Conservation (phyloP, 139 green algal genomes). For the Chlamydomonas sp. region DNA sequence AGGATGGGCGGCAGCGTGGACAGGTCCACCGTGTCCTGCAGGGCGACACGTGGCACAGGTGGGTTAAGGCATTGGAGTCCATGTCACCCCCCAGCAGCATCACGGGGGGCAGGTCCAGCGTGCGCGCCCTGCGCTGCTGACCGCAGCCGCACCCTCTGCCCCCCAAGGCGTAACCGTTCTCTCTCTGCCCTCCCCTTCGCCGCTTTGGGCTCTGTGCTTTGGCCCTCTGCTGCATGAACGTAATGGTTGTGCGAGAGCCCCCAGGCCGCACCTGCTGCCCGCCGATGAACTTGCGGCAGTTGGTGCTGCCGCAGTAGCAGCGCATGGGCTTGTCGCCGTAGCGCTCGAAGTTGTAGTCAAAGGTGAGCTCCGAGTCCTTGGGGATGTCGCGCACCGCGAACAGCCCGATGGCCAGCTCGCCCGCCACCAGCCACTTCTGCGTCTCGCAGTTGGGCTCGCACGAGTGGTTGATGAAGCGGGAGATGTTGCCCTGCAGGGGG, state of each 20-base stretch:
- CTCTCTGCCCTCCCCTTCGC: not conserved
- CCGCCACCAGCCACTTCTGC: conserved; percentile 97
- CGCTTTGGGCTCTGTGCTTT: no score
- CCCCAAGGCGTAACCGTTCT: no score
- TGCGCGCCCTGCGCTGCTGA: no score
- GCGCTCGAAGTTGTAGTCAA: conserved; percentile 99
- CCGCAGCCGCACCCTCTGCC: no score
- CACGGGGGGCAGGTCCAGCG: no score
- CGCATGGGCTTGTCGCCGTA: conserved; percentile 89
- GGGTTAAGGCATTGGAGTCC: not conserved
- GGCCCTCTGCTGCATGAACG: no score
- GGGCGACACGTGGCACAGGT: not conserved
- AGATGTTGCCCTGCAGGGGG: conserved; percentile 84
- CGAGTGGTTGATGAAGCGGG: conserved; percentile 98
- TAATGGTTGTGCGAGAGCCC: no score
- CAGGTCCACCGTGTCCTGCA: conserved; percentile 42
- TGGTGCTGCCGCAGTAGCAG: conserved; percentile 68
- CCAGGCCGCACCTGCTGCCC: conserved; percentile 55
- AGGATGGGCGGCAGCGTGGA: conserved; percentile 34
- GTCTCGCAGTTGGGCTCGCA: conserved; percentile 98
- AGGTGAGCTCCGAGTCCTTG: conserved; percentile 92
- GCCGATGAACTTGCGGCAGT: conserved; percentile 85
- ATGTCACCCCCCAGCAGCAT: no score
- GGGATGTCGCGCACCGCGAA: conserved; percentile 83
- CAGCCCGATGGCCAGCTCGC: conserved; percentile 97